Conservation (phyloP, 306 rosid species). For the Ziziphus jujuba region DNA sequence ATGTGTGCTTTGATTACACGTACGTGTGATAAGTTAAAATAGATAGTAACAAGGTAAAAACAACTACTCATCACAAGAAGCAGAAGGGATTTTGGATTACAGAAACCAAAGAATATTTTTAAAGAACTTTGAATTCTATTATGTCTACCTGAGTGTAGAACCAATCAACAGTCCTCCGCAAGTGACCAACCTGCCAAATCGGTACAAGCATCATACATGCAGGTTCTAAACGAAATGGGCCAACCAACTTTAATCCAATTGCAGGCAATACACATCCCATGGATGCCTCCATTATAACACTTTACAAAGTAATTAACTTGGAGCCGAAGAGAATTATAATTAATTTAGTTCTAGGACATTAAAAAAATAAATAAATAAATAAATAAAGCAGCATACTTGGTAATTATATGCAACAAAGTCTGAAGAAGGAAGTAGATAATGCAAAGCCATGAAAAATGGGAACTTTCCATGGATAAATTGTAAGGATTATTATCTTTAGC, state of each 20-base stretch:
- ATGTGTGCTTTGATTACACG: neutral
- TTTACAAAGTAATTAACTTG: too few relatives aligned
- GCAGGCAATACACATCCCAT: neutral
- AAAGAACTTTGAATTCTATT: neutral
- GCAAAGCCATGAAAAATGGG: neutral
- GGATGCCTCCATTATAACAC: too few relatives aligned
- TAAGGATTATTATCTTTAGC: too few relatives aligned
- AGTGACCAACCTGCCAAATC: slow-evolving; percentile 72
- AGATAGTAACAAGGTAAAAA: neutral
- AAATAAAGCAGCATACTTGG: neutral
- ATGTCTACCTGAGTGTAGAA: slow-evolving; percentile 64
- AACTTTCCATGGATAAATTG: too few relatives aligned
- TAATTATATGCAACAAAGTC: neutral
- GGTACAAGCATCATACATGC: slow-evolving; percentile 24
- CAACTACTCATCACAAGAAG: neutral
- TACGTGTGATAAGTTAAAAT: neutral
- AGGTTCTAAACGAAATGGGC: neutral
- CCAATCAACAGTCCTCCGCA: slow-evolving; percentile 85
- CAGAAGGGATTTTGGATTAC: neutral
- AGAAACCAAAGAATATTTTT: neutral
- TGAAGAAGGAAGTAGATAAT: neutral
- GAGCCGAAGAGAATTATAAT: too few relatives aligned
- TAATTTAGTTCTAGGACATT: too few relatives aligned
- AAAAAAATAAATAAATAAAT: too few relatives aligned
- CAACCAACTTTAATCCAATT: neutral